Conservation (phyloP, 495 filamentous ascomycete species). For the Rusavskia elegans region DNA sequence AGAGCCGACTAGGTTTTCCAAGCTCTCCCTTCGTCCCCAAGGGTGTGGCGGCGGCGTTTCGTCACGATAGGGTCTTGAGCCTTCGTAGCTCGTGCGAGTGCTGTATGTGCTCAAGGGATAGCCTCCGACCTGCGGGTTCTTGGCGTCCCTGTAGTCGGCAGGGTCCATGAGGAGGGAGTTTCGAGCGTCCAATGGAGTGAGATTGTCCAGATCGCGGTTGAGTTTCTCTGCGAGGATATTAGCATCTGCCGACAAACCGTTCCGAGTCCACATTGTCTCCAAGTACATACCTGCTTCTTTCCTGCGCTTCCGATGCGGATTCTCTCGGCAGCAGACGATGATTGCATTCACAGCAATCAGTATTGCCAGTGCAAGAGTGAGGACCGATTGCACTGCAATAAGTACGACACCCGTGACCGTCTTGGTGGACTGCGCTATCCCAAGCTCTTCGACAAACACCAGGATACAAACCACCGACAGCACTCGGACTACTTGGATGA, state of each 20-base stretch:
- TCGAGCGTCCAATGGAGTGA: slow-evolving; percentile 79
- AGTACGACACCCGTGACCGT: slow-evolving; percentile 81
- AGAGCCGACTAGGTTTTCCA: slow-evolving; percentile 25
- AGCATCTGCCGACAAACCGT: neutral
- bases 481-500: slow-evolving; percentile 88
- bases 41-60: slow-evolving; percentile 15
- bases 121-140: slow-evolving; percentile 13
- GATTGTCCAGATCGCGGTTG: slow-evolving; percentile 65
- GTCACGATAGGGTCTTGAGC: slow-evolving; percentile 29
- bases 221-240: slow-evolving; percentile 47
- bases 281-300: slow-evolving; percentile 62
- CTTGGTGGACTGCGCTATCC: slow-evolving; percentile 84
- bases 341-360: slow-evolving; percentile 83
- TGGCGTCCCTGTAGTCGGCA: slow-evolving; percentile 22
- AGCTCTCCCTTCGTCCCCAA: slow-evolving; percentile 20
- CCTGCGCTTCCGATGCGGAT: slow-evolving; percentile 70
- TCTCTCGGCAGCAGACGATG: slow-evolving; percentile 64
- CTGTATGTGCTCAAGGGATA: slow-evolving; percentile 32
- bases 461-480: slow-evolving; percentile 79
- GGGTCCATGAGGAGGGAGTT: slow-evolving; percentile 70
- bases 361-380: slow-evolving; percentile 75
- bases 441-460: slow-evolving; percentile 86
- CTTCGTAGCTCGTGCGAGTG: slow-evolving; percentile 19
- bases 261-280: too few relatives aligned
- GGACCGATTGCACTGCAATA: slow-evolving; percentile 71